Evolutionary conservation across 75 land plant species (phyloP).

Genomic region (Sequoia sempervirens): DNA sequence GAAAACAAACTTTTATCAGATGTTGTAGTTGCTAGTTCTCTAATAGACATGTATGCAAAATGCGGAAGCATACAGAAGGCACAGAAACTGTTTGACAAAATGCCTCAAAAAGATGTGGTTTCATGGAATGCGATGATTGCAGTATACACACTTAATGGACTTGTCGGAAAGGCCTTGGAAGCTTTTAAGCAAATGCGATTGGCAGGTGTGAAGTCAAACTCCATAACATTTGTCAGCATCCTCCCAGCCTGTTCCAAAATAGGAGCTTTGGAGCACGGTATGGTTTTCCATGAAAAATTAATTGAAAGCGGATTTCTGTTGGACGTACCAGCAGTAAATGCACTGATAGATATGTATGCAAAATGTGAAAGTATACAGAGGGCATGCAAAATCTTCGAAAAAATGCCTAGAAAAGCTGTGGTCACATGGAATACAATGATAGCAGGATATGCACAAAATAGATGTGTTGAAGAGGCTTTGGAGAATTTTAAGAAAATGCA

Average conservation of each 20-base stretch:
- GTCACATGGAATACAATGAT: conserved; percentile 18
- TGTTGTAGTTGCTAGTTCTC: too few species aligned
- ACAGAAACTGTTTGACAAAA: too few species aligned
- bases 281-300: conserved; percentile 22
- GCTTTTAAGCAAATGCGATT: neutral
- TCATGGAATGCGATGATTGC: neutral
- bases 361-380: conserved; percentile 6
- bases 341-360: conserved; percentile 61
- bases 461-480: neutral
- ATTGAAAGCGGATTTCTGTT: conserved; percentile 12
- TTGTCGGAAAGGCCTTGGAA: neutral
- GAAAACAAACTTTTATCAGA: too few species aligned
- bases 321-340: conserved; percentile 22
- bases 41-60: too few species aligned
- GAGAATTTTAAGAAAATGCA: too few species aligned
- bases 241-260: too few species aligned
- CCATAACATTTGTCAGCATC: too few species aligned
- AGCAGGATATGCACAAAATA: conserved; percentile 11
- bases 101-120: too few species aligned
- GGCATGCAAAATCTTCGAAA: conserved; percentile 12
- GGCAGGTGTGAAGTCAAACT: too few species aligned
- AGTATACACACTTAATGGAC: neutral
- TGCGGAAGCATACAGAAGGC: too few species aligned
- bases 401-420: neutral
- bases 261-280: neutral